Conservation (phyloP, 352 stramenopile species). For the Phytophthora hybrid region DNA sequence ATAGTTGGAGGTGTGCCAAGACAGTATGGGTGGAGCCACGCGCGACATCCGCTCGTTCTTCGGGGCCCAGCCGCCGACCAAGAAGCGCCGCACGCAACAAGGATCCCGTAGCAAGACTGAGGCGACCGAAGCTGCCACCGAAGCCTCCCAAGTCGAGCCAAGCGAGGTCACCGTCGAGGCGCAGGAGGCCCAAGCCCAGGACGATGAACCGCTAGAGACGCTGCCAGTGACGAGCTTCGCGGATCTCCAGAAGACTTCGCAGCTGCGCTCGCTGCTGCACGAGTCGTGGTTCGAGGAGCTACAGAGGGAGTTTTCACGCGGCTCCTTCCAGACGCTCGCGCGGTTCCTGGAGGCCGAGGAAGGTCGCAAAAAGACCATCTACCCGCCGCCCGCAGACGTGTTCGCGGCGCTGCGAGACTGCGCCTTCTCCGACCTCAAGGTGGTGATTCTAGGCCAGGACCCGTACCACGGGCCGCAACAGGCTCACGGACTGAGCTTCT, state of each 20-base stretch:
- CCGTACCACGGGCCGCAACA: conserved; percentile 90
- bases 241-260: conserved; percentile 32
- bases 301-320: conserved; percentile 53
- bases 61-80: conserved; percentile 36
- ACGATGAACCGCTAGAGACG: conserved; percentile 1
- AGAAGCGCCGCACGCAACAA: conserved; percentile 35
- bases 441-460: conserved; percentile 95
- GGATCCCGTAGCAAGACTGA: not conserved
- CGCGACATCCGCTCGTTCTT: conserved; percentile 79
- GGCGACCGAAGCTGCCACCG: not conserved
- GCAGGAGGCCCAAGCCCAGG: not conserved
- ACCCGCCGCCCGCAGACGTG: conserved; percentile 84
- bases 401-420: conserved; percentile 93
- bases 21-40: conserved; percentile 18
- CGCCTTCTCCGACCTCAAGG: conserved; percentile 87
- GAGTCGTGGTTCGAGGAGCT: conserved; percentile 67
- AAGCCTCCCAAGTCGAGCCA: not conserved
- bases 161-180: not conserved
- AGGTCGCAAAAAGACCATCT: conserved; percentile 82
- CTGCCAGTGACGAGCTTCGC: conserved; percentile 42
- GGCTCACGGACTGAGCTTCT: conserved; percentile 91
- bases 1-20: no score
- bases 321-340: conserved; percentile 58
- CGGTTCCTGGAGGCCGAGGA: conserved; percentile 64
- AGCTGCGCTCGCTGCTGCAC: conserved; percentile 59